Evolutionary conservation across 1,284 basidiomycete genomes (phyloP).

Genomic region (Wolfiporia cocos): DNA sequence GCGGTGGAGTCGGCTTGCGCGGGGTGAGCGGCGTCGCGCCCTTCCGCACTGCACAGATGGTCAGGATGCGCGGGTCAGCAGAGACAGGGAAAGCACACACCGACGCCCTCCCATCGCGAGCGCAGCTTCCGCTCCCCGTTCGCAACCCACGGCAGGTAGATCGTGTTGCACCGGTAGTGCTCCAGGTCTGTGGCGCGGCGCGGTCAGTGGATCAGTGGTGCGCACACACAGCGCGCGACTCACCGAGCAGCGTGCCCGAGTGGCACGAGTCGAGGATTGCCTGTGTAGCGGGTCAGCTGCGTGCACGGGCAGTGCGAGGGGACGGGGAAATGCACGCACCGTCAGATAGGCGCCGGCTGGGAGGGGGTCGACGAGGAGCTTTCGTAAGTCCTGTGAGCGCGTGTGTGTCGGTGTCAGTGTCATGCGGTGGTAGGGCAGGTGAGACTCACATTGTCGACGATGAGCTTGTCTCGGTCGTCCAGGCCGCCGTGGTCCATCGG

Average conservation of each 20-base stretch:
- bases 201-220: not conserved
- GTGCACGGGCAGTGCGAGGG: too few species aligned
- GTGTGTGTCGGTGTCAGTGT: too few species aligned
- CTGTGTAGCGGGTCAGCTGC: not conserved
- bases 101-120: conserved; percentile 7
- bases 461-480: conserved; percentile 13
- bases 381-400: conserved; percentile 29
- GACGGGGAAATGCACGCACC: conserved; percentile 1
- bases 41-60: too few species aligned
- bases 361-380: conserved; percentile 33
- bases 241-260: conserved; percentile 38
- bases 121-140: too few species aligned
- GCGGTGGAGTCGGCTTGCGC: too few species aligned
- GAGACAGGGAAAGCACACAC: too few species aligned
- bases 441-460: conserved; percentile 31
- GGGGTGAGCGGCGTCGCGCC: too few species aligned
- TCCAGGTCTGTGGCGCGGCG: conserved; percentile 27
- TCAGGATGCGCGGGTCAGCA: too few species aligned
- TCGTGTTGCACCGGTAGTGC: conserved; percentile 39
- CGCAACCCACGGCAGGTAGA: conserved; percentile 41
- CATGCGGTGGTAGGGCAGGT: not conserved
- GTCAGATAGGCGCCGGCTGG: conserved; percentile 35
- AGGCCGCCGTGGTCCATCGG: conserved; percentile 19
- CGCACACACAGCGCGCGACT: too few species aligned
- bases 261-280: conserved; percentile 45